Evolutionary conservation across 1,139 yeast species (phyloP).

Genomic region (Scheffersomyces lignicola): DNA sequence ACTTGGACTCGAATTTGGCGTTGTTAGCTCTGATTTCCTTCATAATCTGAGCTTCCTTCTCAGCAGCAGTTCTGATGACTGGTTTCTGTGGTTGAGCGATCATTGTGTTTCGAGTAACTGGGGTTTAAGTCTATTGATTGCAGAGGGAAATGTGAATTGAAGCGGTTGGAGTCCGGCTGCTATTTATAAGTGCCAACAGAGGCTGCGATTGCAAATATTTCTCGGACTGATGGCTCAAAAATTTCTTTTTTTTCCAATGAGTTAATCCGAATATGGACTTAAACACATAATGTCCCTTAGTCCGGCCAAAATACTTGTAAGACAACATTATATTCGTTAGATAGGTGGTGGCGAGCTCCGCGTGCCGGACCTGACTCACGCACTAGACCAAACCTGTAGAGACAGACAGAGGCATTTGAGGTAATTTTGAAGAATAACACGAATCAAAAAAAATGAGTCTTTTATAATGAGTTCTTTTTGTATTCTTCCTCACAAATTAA

Average conservation of each 20-base stretch:
- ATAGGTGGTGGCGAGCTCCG: not conserved
- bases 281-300: slow-evolving; percentile 2
- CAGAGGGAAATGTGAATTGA: too few relatives aligned
- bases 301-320: slow-evolving; percentile 1
- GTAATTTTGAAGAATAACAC: slow-evolving; percentile 6
- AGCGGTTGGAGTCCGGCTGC: too few relatives aligned
- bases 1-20: slow-evolving; percentile 41
- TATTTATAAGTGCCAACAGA: too few relatives aligned
- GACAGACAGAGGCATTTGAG: slow-evolving; percentile 4
- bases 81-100: slow-evolving; percentile 14
- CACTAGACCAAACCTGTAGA: slow-evolving; percentile 2
- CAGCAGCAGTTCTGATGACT: slow-evolving; percentile 33
- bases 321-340: not conserved
- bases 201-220: not conserved
- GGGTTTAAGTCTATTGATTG: too few relatives aligned
- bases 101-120: too few relatives aligned
- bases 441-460: slow-evolving; percentile 4
- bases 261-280: slow-evolving; percentile 2
- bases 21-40: slow-evolving; percentile 41
- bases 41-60: slow-evolving; percentile 52
- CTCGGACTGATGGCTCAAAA: slow-evolving; percentile 5
- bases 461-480: slow-evolving; percentile 22
- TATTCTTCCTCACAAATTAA: slow-evolving; percentile 17
- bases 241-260: not conserved
- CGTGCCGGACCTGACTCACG: not conserved